Percentiles rank a stretch among this genome's conserved stretches.
phyloP scores from a whole-genome alignment of 2,329 filamentous ascomycete genomes.

The Cordyceps javanica region DNA sequence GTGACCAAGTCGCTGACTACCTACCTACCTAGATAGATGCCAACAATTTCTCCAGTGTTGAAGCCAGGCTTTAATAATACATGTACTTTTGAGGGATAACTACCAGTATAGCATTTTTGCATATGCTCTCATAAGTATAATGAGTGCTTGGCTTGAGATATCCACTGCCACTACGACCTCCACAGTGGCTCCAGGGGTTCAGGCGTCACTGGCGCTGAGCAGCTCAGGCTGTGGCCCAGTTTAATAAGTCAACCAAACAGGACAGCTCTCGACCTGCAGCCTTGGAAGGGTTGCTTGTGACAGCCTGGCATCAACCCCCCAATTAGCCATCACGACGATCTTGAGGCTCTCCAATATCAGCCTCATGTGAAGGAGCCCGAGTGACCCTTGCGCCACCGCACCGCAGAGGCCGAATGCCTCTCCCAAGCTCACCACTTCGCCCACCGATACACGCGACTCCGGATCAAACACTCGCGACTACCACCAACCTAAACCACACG shows the following conservation, averaged over 20 bases:
- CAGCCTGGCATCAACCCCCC: neutral
- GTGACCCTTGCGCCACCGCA: neutral
- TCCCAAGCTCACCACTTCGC: neutral
- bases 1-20: no score
- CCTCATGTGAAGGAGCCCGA: neutral
- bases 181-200: neutral
- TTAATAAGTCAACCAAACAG: neutral
- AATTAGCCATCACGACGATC: neutral
- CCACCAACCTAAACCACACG: neutral
- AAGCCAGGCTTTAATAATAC: no score
- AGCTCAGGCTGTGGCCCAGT: neutral
- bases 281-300: neutral
- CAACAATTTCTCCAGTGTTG: no score
- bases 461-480: neutral
- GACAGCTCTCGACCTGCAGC: neutral
- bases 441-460: neutral
- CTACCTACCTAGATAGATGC: no score
- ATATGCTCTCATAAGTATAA: no score
- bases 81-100: no score
- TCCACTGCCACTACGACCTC: neutral
- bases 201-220: neutral
- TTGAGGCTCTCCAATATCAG: neutral
- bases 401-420: neutral
- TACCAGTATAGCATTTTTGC: no score
- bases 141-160: neutral